phyloP scores from a whole-genome alignment of 352 stramenopile species.

The Phytophthora pisi region DNA sequence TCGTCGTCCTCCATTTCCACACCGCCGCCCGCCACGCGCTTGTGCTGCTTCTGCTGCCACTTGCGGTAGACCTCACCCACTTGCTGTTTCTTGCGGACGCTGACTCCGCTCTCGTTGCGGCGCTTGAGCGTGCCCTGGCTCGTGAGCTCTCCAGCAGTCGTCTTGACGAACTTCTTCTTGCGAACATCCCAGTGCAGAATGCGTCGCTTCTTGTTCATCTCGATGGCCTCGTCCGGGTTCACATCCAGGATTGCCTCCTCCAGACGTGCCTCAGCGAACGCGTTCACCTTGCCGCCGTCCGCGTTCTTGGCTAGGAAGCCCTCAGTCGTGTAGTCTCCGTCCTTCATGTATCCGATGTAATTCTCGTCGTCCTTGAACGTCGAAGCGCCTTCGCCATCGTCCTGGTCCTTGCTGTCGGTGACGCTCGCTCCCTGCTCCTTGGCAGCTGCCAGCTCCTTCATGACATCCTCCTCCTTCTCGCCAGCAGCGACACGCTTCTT shows the following conservation, averaged over 20 bases:
- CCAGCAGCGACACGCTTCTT: slow-evolving; percentile 89
- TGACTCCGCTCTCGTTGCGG: slow-evolving; percentile 86
- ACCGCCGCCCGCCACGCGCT: slow-evolving; percentile 75
- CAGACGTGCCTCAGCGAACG: slow-evolving; percentile 85
- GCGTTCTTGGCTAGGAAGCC: slow-evolving; percentile 75
- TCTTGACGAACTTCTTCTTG: slow-evolving; percentile 97
- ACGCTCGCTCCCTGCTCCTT: slow-evolving; percentile 47
- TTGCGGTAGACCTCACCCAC: slow-evolving; percentile 94
- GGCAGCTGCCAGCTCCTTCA: slow-evolving; percentile 57
- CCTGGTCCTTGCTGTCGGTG: slow-evolving; percentile 21
- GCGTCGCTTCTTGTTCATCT: slow-evolving; percentile 97
- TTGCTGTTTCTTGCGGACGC: slow-evolving; percentile 85
- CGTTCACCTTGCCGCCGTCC: slow-evolving; percentile 79
- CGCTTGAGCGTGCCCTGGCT: slow-evolving; percentile 81
- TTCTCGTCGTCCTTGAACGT: slow-evolving; percentile 84
- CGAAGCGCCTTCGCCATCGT: slow-evolving; percentile 32
- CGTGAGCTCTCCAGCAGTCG: slow-evolving; percentile 90
- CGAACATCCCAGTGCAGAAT: slow-evolving; percentile 99
- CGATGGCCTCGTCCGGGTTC: slow-evolving; percentile 97
- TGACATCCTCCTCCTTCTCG: slow-evolving; percentile 76
- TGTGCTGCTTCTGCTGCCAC: slow-evolving; percentile 93
- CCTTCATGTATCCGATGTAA: slow-evolving; percentile 88
- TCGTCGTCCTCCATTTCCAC: slow-evolving; percentile 72
- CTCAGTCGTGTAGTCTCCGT: slow-evolving; percentile 76
- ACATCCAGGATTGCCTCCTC: slow-evolving; percentile 98